Percentiles rank a stretch among this genome's conserved stretches.
phyloP scores from a whole-genome alignment of 2,329 filamentous ascomycete species.

The Phialophora chinensis region DNA sequence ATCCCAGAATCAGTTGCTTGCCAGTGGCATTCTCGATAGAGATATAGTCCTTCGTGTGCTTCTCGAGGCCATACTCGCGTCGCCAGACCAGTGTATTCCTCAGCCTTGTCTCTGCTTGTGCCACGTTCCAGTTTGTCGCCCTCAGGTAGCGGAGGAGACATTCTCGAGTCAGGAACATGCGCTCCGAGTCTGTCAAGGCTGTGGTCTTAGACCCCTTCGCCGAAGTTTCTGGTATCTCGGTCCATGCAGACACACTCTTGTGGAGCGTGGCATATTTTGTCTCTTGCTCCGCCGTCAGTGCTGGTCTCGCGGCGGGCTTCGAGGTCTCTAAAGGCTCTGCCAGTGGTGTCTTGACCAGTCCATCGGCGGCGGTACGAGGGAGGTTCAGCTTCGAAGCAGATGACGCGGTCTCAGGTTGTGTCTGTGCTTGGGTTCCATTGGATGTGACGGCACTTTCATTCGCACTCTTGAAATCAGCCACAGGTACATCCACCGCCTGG shows the following conservation, averaged over 20 bases:
- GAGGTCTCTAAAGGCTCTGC: conserved; percentile 62
- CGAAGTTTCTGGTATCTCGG: conserved; percentile 68
- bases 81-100: conserved; percentile 84
- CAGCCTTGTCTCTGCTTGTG: conserved; percentile 78
- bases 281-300: conserved; percentile 77
- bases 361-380: conserved; percentile 48
- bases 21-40: conserved; percentile 94
- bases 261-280: conserved; percentile 82
- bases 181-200: conserved; percentile 78
- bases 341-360: conserved; percentile 63
- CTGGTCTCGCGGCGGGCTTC: conserved; percentile 61
- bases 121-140: conserved; percentile 85
- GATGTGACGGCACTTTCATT: conserved; percentile 14
- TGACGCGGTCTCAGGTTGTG: not conserved
- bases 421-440: conserved; percentile 2
- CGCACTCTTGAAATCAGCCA: not conserved
- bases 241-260: conserved; percentile 72
- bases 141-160: conserved; percentile 92
- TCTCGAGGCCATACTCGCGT: conserved; percentile 83
- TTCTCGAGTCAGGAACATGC: conserved; percentile 88
- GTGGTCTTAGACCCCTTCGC: conserved; percentile 63
- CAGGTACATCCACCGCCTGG: not conserved
- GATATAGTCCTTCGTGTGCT: conserved; percentile 79
- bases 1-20: conserved; percentile 90
- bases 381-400: conserved; percentile 37